Evolutionary conservation across 192 early-diverging fungal genomes (phyloP), one percentile per base, ranked within the genome.

Genomic region (Gorgonomyces haynaldii): DNA sequence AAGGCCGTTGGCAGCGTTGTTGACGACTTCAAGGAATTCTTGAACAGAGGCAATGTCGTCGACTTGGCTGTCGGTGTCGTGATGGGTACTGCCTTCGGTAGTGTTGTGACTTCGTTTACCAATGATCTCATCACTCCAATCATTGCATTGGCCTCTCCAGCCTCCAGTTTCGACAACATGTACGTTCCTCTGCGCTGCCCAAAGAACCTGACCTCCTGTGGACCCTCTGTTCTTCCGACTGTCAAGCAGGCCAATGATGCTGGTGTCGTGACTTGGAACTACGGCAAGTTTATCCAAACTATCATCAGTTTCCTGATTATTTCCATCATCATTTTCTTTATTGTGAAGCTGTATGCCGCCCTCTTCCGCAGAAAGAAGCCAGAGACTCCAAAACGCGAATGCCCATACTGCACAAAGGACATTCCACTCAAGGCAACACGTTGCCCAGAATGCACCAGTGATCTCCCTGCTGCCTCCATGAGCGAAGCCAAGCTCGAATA

Each of bases 61-160:
- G 79, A 82, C 29, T 40, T 82, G 30, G 79, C 79, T 35, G 73
- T 80, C 9, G 82, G 78, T 56, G 59, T 84, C 23, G 71, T 84
- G 37, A 78, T 84, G 39, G 82, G 79, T 56, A 61, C 67, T 30
- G 73, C 77, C 12, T 83, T 80, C 62, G 72, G 69, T 4, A 50
- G 49, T 25, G 67, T 70, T 35, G 66, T 76, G 49, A 71, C 42
- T 10, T 42, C 50, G 9, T 26, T 64, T 22, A 56, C 56, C 36
- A 57, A 49, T 13, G 80, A 80, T 60, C 62, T 82, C 17, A 62
- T 82, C 30, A 70, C 72, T 10, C 78, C 82, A n/a, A 31, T 79
- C 36, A 66, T 84, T 42, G 66, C 66, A 22, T 38, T 84, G 25
- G 78, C 72, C 7, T 58, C 62, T 3, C 37, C 66, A 47, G 57